Evolutionary conservation across 23 red algal genomes (phyloP).

Genomic region (Cyanidium caldarium): DNA sequence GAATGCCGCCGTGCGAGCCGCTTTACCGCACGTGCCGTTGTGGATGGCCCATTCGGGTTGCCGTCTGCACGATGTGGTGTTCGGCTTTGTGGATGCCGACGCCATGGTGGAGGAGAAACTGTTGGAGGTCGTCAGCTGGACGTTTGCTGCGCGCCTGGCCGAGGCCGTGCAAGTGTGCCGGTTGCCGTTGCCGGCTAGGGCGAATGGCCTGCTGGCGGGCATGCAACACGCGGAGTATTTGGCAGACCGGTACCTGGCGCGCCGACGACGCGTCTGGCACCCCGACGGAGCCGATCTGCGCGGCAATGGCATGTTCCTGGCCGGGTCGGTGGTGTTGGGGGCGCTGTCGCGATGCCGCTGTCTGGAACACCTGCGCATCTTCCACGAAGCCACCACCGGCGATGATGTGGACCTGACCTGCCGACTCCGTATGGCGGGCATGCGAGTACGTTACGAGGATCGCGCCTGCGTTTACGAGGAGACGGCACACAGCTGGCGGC

Average conservation of each 20-base stretch:
- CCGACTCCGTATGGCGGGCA: neutral
- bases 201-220: neutral
- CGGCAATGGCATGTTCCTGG: conserved; percentile 2
- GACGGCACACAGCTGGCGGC: neutral
- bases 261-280: neutral
- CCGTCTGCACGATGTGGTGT: neutral
- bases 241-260: neutral
- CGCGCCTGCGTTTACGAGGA: neutral
- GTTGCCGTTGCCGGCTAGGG: neutral
- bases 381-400: neutral
- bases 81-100: neutral
- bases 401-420: conserved; percentile 3
- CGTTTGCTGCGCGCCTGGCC: neutral
- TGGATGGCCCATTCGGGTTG: too few relatives aligned
- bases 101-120: neutral
- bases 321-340: neutral
- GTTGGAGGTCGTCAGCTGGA: neutral
- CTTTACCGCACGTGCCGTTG: neutral
- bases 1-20: neutral
- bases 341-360: neutral
- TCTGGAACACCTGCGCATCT: too few relatives aligned
- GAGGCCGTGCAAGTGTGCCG: neutral
- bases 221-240: neutral
- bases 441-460: neutral
- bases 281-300: neutral